Conservation (phyloP, 2,329 filamentous ascomycete genomes). For the Daldinia eschscholtzii region DNA sequence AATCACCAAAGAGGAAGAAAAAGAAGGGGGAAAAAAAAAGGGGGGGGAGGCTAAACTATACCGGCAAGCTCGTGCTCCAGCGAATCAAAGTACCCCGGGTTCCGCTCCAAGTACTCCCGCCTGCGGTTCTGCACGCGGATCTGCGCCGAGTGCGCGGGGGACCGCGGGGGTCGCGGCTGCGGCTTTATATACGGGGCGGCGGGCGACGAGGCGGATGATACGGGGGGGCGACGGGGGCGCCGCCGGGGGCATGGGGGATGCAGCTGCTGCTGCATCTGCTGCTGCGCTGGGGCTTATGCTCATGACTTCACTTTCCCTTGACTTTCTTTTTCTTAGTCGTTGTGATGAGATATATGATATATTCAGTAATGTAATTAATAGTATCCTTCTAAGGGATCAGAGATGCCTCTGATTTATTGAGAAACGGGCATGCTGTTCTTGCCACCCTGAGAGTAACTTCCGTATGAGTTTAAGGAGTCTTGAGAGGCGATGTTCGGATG, state of each 20-base stretch:
- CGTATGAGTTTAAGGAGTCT: background rate
- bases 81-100: slow-evolving; percentile 77
- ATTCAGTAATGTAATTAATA: no score
- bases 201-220: slow-evolving; percentile 27
- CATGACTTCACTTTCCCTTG: slow-evolving; percentile 3
- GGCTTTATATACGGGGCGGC: slow-evolving; percentile 54
- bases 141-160: slow-evolving; percentile 57
- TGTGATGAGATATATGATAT: background rate
- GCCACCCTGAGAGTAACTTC: background rate
- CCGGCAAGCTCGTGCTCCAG: slow-evolving; percentile 68
- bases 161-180: slow-evolving; percentile 59
- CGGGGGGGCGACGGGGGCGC: slow-evolving; percentile 36
- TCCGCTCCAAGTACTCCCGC: slow-evolving; percentile 78
- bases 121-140: slow-evolving; percentile 80
- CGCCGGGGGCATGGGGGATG: slow-evolving; percentile 34
- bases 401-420: no score
- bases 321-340: background rate
- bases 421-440: no score
- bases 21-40: background rate
- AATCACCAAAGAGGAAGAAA: background rate
- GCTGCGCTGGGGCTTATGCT: slow-evolving; percentile 10
- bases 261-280: background rate
- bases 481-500: background rate
- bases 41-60: slow-evolving; percentile 47
- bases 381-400: background rate